phyloP scores from a whole-genome alignment of 495 filamentous ascomycete species.

The Neurospora pannonica region DNA sequence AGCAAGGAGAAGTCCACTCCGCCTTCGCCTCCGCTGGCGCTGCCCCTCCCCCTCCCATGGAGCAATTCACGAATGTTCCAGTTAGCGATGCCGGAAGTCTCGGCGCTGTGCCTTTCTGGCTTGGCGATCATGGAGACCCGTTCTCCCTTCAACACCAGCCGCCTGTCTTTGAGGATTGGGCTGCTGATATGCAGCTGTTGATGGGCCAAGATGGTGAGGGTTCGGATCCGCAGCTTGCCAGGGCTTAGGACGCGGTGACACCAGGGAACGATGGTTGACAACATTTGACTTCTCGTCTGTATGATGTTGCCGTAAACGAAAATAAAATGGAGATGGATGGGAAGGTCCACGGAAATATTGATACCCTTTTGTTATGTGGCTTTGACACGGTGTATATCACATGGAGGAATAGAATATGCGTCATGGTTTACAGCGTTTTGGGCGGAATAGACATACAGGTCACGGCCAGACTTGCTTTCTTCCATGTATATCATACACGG shows the following conservation, averaged over 20 bases:
- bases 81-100: not conserved
- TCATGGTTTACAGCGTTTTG: not conserved
- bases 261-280: too few species aligned
- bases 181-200: not conserved
- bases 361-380: not conserved
- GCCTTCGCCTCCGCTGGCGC: not conserved
- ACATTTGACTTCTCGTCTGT: not conserved
- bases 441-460: not conserved
- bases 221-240: not conserved
- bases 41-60: not conserved
- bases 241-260: too few species aligned
- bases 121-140: not conserved
- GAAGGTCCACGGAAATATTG: not conserved
- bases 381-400: not conserved
- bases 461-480: not conserved
- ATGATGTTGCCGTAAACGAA: not conserved
- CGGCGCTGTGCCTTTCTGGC: not conserved
- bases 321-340: not conserved
- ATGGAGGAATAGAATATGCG: not conserved
- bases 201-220: not conserved
- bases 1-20: not conserved
- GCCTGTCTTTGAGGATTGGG: not conserved
- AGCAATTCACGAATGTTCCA: not conserved
- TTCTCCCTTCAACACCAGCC: not conserved
- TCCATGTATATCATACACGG: not conserved